These are phyloP conservation scores for Didymellaceae sp. DNA, from an alignment of 2,329 filamentous ascomycete species.

Conservation along the genomic window DNA sequence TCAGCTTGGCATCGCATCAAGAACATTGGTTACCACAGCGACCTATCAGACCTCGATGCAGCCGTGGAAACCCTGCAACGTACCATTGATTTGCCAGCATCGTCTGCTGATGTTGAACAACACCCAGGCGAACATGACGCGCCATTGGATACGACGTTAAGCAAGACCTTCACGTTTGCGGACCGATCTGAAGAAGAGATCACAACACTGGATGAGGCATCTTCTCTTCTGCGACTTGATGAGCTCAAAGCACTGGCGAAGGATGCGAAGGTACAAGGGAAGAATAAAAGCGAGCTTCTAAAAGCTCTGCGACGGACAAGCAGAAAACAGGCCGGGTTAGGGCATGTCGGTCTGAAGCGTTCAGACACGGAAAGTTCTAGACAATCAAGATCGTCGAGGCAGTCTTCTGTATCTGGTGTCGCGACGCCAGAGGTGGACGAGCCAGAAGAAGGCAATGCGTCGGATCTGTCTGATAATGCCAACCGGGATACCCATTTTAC, in stretches of 20 bases:
- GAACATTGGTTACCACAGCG: constrained; percentile 78
- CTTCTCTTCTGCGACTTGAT: constrained; percentile 80
- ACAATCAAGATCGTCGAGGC: constrained; percentile 58
- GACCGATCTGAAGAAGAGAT: constrained; percentile 78
- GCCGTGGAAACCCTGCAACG: constrained; percentile 72
- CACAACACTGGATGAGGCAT: constrained; percentile 80
- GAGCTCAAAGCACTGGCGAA: constrained; percentile 86
- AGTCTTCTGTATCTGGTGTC: constrained; percentile 51
- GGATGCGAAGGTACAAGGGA: constrained; percentile 84
- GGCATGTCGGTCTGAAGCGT: constrained; percentile 70
- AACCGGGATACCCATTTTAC: constrained; percentile 79
- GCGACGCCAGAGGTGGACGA: constrained; percentile 49
- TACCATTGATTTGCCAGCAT: constrained; percentile 61
- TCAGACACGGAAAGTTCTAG: constrained; percentile 66
- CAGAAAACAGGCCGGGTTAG: constrained; percentile 76
- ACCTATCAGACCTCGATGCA: constrained; percentile 75
- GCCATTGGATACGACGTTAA: constrained; percentile 58
- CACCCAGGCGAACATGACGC: constrained; percentile 58
- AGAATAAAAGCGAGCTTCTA: constrained; percentile 83
- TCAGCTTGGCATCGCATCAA: constrained; percentile 87
- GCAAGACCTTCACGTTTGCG: constrained; percentile 74
- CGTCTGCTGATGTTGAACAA: constrained; percentile 43
- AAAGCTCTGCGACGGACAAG: constrained; percentile 76
- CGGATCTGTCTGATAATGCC: constrained; percentile 52
- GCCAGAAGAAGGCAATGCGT: constrained; percentile 31